Evolutionary conservation across 1,284 basidiomycete genomes (phyloP).

Genomic region (Moesziomyces globuligerus): DNA sequence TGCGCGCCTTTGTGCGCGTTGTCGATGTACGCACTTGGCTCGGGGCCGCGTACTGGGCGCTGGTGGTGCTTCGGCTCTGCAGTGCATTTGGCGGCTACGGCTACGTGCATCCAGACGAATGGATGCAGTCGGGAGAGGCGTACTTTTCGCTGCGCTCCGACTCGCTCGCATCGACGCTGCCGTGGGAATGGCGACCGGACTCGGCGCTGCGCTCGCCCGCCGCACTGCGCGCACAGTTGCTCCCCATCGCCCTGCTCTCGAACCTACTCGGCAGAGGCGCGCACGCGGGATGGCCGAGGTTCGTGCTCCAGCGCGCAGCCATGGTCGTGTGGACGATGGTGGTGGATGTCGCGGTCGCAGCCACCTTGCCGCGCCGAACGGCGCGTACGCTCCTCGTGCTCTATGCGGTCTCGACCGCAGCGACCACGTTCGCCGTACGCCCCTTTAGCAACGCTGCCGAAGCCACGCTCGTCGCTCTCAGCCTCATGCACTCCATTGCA

Average conservation of each 20-base stretch:
- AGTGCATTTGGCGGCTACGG: conserved; percentile 57
- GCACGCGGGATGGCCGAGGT: conserved; percentile 10
- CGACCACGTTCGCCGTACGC: conserved; percentile 62
- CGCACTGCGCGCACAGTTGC: conserved; percentile 9
- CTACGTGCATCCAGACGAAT: conserved; percentile 67
- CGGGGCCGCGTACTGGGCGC: conserved; percentile 30
- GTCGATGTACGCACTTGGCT: conserved; percentile 17
- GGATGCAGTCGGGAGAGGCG: conserved; percentile 66
- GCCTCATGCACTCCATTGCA: conserved; percentile 10
- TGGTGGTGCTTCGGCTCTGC: conserved; percentile 53
- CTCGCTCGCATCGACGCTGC: neutral
- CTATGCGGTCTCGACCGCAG: conserved; percentile 51
- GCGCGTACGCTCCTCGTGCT: conserved; percentile 34
- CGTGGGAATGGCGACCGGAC: conserved; percentile 42
- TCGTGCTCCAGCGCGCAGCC: conserved; percentile 13
- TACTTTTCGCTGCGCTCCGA: conserved; percentile 18
- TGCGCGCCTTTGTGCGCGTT: conserved; percentile 8
- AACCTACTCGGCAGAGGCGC: neutral
- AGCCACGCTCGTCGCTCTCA: conserved; percentile 41
- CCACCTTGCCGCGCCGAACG: conserved; percentile 5
- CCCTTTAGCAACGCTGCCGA: conserved; percentile 67
- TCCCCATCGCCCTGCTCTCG: neutral
- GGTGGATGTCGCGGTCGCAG: conserved; percentile 11
- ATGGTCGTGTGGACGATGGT: conserved; percentile 17
- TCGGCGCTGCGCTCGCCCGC: conserved; percentile 25